A percentile compares a stretch with the other conserved stretches of the same genome.
Evolutionary conservation across 2,329 filamentous ascomycete species (phyloP).

Genomic region (Simplicillium sp.): DNA sequence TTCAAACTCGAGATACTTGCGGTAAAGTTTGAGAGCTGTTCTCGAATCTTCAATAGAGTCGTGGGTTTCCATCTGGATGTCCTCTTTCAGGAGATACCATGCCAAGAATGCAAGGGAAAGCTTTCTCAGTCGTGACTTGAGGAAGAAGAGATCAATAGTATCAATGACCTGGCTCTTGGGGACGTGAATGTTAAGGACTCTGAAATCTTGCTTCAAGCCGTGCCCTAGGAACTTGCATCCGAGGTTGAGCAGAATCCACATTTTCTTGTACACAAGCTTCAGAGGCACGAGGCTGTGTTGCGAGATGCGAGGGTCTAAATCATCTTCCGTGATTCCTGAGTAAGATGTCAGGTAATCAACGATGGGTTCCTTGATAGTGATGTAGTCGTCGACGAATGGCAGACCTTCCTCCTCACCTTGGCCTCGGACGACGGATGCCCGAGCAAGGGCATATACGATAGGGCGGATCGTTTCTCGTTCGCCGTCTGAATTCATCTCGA

Average conservation of each 20-base stretch:
- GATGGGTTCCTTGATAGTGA: constrained; percentile 79
- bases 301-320: constrained; percentile 71
- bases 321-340: constrained; percentile 79
- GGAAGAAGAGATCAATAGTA: constrained; percentile 85
- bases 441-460: constrained; percentile 82
- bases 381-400: constrained; percentile 97
- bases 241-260: constrained; percentile 92
- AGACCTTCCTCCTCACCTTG: constrained; percentile 66
- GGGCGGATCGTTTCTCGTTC: constrained; percentile 86
- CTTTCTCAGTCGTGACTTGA: constrained; percentile 71
- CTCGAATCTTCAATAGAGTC: constrained; percentile 93
- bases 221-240: constrained; percentile 93
- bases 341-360: constrained; percentile 93
- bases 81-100: constrained; percentile 83
- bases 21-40: constrained; percentile 79
- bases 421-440: constrained; percentile 83
- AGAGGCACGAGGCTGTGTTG: constrained; percentile 76
- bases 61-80: constrained; percentile 86
- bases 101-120: constrained; percentile 86
- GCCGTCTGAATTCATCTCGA: constrained; percentile 92
- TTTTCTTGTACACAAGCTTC: constrained; percentile 93
- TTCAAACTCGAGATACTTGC: constrained; percentile 82
- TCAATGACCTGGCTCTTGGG: constrained; percentile 86
- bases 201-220: constrained; percentile 88
- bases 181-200: constrained; percentile 95